Evolutionary conservation across 805 yeast species (phyloP), one percentile per base, ranked within the genome.

Genomic region (Grigorovia yakushimaensis): DNA sequence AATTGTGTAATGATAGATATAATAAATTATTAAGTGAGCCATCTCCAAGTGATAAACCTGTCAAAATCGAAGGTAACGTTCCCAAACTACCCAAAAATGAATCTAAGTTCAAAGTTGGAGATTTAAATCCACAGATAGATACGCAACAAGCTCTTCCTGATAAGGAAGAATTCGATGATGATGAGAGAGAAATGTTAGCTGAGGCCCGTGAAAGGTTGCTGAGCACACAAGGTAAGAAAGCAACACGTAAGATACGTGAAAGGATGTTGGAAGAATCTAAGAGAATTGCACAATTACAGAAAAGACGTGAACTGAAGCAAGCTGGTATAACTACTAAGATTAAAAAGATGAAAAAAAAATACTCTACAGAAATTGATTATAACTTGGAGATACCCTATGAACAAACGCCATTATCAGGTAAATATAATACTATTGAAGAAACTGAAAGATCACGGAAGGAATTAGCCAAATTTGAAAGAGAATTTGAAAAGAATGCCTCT

Each of bases 181-280:
- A 87, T 49, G 96, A 91, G 57, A 69, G 76, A 48, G 97, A 91
- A 62, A 88, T 89, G 96, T 65, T 89, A 7, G 79, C 87, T n/a
- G 98, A 93, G 61, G 98, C 98, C 0, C 76, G 83, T 43, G 95
- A 96, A 1, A 76, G 98, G 55, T 69, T 91, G 52, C 86, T 95
- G 11, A 89, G 88, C 57, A 88, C 97, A 0, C 88, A 84, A 62
- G 98, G 98, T 50, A 88, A 89, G 55, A 91, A 91, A 64, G 96
- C 97, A 0, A 86, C 89, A 49, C 68, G 98, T 49, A 88, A 89
- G 60, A 86, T 82, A 2, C 71, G 97, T 48, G 98, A 91, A 61
- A 70, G 93, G 44, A 74, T 85, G 76, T 67, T 88, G 41, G 85
- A 81, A 44, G 95, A 88, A 58, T 84, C 87, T 49, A 75, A 79